A percentile compares a stretch with the other conserved stretches of the same genome.
phyloP scores from a whole-genome alignment of 306 rosid species.

The Medicago truncatula region DNA sequence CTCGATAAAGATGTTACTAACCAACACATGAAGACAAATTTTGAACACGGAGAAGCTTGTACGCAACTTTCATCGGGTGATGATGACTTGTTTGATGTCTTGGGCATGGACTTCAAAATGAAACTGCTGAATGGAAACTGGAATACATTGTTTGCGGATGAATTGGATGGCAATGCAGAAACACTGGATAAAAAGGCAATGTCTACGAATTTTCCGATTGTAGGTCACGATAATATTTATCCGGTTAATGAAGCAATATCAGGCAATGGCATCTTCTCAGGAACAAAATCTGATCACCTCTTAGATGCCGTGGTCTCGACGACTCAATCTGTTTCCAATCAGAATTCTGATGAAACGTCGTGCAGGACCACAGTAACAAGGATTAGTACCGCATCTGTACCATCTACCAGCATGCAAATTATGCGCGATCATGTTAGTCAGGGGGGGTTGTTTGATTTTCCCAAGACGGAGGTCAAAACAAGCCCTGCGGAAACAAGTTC shows the following conservation, averaged over 20 bases:
- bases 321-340: conserved; percentile 63
- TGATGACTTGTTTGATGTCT: conserved; percentile 80
- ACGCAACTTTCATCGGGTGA: conserved; percentile 62
- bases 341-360: conserved; percentile 77
- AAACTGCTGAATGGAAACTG: conserved; percentile 61
- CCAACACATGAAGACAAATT: background rate
- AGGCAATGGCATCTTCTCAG: conserved; percentile 55
- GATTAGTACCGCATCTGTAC: conserved; percentile 67
- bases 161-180: conserved; percentile 39
- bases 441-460: conserved; percentile 52
- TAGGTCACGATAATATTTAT: conserved; percentile 48
- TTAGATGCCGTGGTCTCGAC: conserved; percentile 90
- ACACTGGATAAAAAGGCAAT: conserved; percentile 43
- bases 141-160: conserved; percentile 51
- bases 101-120: conserved; percentile 77
- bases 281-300: conserved; percentile 68
- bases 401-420: conserved; percentile 49
- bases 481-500: conserved; percentile 63
- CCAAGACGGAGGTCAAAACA: conserved; percentile 51
- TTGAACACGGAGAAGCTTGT: conserved; percentile 48
- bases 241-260: conserved; percentile 53
- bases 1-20: background rate
- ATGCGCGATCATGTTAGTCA: conserved; percentile 50
- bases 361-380: conserved; percentile 82
- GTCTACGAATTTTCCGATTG: conserved; percentile 38